Base-by-base conservation (phyloP, 305 asterid species). In the Petunia hybrid region DNA sequence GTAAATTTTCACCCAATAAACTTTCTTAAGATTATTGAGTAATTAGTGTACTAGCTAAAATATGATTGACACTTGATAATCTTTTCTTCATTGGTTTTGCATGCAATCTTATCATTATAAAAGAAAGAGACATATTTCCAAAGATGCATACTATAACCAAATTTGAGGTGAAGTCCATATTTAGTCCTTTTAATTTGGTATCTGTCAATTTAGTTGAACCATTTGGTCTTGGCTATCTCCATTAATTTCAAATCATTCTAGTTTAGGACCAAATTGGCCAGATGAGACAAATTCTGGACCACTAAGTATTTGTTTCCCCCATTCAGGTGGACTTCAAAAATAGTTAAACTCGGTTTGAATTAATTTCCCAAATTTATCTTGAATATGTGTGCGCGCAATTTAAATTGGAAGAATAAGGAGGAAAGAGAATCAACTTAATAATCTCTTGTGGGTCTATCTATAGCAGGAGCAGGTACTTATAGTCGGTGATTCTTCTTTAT, bases 261-360 rank as follows among this genome's bases (percentile, higher is more conserved):
- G 39, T 59, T 59, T 59, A 40, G 16, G 43, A 42, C 59, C 66
- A 59, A 40, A 8, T 7, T 59, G 41, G 42, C 57, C 59, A 77
- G 59, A 77, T 76, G 80, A 41, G 80, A 77, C 70, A 77, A 59
- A 59, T 57, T 77, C 10, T 59, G 70, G 80, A 77, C 80, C 57
- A 77, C 43, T 2, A 48, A 10, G 48, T 45, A 41, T 59, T 16
- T 77, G 35, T 76, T 46, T 59, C 14, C 22, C 45, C 39, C 57
- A 41, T 57, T 35, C 70, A 70, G 31, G 5, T 8, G 60, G 12
- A 70, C 60, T 51, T 51, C 77, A 22, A 68, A 70, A 70, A 6
- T 45, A 70, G 77, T 4, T 36, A 68, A 22, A 36, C 45, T 63
- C 41, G 16, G 43, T 36, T 36, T 38, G 16, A 63, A 36, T 7